Base-by-base conservation (phyloP, 1,284 basidiomycete genomes). In the Rhodotorula glutinis region DNA sequence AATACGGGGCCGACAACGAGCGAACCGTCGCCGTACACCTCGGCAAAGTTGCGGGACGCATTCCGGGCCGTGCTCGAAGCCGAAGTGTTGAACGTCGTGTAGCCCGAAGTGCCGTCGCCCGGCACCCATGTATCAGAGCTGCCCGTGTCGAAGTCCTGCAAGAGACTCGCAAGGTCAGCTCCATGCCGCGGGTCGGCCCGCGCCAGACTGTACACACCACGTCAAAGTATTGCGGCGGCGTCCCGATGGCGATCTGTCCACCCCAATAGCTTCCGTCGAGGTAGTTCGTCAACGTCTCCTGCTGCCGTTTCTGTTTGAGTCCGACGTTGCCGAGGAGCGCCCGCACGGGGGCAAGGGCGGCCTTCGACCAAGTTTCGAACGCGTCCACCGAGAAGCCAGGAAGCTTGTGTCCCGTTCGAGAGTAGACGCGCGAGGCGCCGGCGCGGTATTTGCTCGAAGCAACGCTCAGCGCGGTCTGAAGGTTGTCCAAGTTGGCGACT, bases 21-120 rank as follows among this genome's bases (percentile, higher is more conserved):
- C 14, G 83, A 83, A 16, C 84, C 83, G 73, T 86, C 85, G 16
- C 82, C 85, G 74, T 85, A 88, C 7, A 72, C 14, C 65, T 86
- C 82, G 4, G 47, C 58, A 77, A 87, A 86, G 0, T 70, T 69
- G 53, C 75, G 71, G 38, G 73, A 73, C 53, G 72, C 68, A 9
- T 60, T 57, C 19, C 38, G 17, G 29, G 74, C 70, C 4, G 75
- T 78, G 8, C 69, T 69, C 3, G 76, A 77, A 9, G 43, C 11
- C 33, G 62, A 55, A 8, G 74, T 38, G 68, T 77, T 57, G 71
- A 75, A 78, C 19, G 71, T 75, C 46, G 63, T 62, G 60, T 76
- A 16, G 53, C 66, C 44, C 3, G 68, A 44, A 16, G 63, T 73
- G 70, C 72, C 74, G 44, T n/a, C 53, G 21, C 67, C 52, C 0